Evolutionary conservation across 768 basidiomycete species (phyloP).

Genomic region (Hydnomerulius pinastri): DNA sequence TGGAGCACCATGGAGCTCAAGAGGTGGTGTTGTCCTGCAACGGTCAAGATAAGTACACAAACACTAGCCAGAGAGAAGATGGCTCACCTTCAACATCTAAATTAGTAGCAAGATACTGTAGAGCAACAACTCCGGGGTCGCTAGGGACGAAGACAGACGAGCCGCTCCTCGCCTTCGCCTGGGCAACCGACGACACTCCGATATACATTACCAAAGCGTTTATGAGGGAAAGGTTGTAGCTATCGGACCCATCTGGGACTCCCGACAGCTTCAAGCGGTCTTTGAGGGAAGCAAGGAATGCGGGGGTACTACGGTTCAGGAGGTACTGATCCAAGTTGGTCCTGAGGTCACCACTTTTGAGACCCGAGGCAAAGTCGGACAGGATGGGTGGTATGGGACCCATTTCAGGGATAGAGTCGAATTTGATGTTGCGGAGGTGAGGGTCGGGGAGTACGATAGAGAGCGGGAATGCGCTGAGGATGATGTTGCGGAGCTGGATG

Average conservation of each 20-base stretch:
- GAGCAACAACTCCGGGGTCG: slow-evolving; percentile 81
- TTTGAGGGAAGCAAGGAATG: slow-evolving; percentile 76
- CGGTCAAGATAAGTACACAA: slow-evolving; percentile 1
- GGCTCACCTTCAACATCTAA: slow-evolving; percentile 88
- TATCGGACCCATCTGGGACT: slow-evolving; percentile 50
- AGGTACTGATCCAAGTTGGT: slow-evolving; percentile 83
- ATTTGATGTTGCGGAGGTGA: slow-evolving; percentile 70
- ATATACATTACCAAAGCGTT: slow-evolving; percentile 96
- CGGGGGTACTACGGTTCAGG: slow-evolving; percentile 68
- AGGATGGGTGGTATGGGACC: slow-evolving; percentile 88
- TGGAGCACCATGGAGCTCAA: slow-evolving; percentile 92
- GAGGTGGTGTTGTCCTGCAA: slow-evolving; percentile 93
- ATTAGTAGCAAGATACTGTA: slow-evolving; percentile 81
- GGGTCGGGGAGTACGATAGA: slow-evolving; percentile 83
- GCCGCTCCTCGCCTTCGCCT: slow-evolving; percentile 84
- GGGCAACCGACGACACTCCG: slow-evolving; percentile 89
- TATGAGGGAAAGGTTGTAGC: slow-evolving; percentile 86
- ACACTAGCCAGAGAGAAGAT: not conserved
- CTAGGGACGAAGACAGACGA: slow-evolving; percentile 77
- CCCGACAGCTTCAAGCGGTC: slow-evolving; percentile 65
- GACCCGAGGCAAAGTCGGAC: slow-evolving; percentile 84
- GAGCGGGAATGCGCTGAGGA: slow-evolving; percentile 93
- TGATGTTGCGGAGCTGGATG: slow-evolving; percentile 95
- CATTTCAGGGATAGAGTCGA: slow-evolving; percentile 85
- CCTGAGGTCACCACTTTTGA: slow-evolving; percentile 81